Percentiles rank a stretch among this genome's conserved stretches.
Evolutionary conservation across 208 protist species (phyloP).

Genomic region (Leishmania major): DNA sequence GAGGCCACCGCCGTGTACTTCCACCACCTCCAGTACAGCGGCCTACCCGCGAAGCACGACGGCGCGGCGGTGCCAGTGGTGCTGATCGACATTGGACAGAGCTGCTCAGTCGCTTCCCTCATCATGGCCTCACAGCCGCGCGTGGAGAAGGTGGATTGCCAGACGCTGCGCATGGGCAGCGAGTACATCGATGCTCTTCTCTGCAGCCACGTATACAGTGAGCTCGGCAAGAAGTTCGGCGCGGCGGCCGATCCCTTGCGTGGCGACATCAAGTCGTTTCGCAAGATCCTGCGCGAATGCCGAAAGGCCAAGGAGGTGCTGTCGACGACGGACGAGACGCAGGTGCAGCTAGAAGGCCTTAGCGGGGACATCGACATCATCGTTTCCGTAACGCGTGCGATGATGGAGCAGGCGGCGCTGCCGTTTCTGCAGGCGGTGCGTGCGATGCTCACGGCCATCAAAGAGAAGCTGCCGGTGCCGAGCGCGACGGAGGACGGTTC

Average conservation of each 20-base stretch:
- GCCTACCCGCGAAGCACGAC: slow-evolving; percentile 30
- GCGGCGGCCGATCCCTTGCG: slow-evolving; percentile 24
- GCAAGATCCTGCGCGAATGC: slow-evolving; percentile 63
- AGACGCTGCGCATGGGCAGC: slow-evolving; percentile 54
- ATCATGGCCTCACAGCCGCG: slow-evolving; percentile 32
- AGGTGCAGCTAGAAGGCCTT: slow-evolving; percentile 61
- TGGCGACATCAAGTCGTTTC: slow-evolving; percentile 54
- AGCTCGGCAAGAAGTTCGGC: slow-evolving; percentile 44
- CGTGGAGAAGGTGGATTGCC: slow-evolving; percentile 41
- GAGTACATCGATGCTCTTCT: slow-evolving; percentile 58
- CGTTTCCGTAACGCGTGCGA: slow-evolving; percentile 36
- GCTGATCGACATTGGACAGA: slow-evolving; percentile 67
- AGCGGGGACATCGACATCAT: slow-evolving; percentile 50
- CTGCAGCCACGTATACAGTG: slow-evolving; percentile 47
- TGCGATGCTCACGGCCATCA: slow-evolving; percentile 40
- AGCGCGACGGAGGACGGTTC: slow-evolving; percentile 6
- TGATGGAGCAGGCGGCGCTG: slow-evolving; percentile 35
- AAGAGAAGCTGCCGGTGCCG: slow-evolving; percentile 19
- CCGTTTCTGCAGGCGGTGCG: slow-evolving; percentile 39
- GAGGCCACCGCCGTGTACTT: slow-evolving; percentile 66
- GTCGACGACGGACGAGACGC: slow-evolving; percentile 56
- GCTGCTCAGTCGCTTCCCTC: slow-evolving; percentile 42
- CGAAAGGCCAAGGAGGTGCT: slow-evolving; percentile 78
- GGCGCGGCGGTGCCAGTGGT: slow-evolving; percentile 37
- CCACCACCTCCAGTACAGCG: slow-evolving; percentile 62